Percentiles rank a stretch among this genome's conserved stretches.
Conservation (phyloP, 2,329 filamentous ascomycete genomes). For the Cordyceps pruinosa region DNA sequence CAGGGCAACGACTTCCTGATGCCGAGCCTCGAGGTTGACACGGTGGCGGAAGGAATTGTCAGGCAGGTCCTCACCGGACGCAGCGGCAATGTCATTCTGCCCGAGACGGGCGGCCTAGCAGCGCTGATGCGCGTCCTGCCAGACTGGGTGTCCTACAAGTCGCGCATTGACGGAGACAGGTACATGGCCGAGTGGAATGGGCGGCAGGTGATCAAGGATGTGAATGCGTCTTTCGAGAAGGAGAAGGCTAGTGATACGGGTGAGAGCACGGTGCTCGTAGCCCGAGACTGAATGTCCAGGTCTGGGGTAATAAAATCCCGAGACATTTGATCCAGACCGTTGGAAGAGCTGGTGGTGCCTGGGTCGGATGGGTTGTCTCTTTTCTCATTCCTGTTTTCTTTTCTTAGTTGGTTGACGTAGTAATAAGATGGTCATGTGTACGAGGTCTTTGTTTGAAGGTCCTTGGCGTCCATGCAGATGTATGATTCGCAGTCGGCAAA, state of each 20-base stretch:
- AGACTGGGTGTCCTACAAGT: conserved; percentile 54
- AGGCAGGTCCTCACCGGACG: conserved; percentile 41
- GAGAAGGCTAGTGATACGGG: conserved; percentile 21
- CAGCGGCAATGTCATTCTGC: conserved; percentile 42
- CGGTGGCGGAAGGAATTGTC: conserved; percentile 41
- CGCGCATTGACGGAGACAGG: conserved; percentile 36
- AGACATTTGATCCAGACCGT: background rate
- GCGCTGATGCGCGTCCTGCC: conserved; percentile 46
- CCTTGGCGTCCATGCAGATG: background rate
- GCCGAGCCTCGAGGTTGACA: conserved; percentile 31
- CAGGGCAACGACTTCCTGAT: conserved; percentile 35
- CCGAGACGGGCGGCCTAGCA: conserved; percentile 32
- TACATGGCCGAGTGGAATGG: conserved; percentile 40
- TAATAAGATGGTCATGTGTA: background rate
- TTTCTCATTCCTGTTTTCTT: too few species aligned
- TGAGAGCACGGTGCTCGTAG: conserved; percentile 33
- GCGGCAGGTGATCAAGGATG: conserved; percentile 41
- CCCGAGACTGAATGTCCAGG: conserved; percentile 15
- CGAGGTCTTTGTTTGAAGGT: background rate
- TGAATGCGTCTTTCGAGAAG: conserved; percentile 31
- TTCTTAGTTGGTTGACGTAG: background rate
- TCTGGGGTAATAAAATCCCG: background rate
- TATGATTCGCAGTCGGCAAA: background rate
- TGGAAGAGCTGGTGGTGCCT: background rate
- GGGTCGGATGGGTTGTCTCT: too few species aligned